Evolutionary conservation across 1,284 basidiomycete species (phyloP).

Genomic region (Fomitopsis betulina): DNA sequence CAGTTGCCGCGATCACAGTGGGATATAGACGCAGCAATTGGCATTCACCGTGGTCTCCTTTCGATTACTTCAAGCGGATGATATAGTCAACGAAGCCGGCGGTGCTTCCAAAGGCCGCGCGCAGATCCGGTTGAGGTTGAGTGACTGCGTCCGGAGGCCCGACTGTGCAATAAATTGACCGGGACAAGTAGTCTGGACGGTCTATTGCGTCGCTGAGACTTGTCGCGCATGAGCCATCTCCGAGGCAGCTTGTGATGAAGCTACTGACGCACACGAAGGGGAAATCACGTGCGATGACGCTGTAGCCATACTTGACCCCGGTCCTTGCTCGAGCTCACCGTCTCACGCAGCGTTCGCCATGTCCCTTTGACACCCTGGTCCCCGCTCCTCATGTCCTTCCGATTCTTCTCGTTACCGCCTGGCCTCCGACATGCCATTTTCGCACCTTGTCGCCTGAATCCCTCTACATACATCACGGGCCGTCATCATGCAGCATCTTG

Average conservation of each 20-base stretch:
- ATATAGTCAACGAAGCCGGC: too few species aligned
- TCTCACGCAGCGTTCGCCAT: slow-evolving; percentile 10
- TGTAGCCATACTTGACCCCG: background rate
- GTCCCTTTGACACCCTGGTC: slow-evolving; percentile 13
- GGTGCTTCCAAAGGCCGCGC: too few species aligned
- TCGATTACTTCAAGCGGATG: too few species aligned
- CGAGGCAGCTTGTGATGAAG: too few species aligned
- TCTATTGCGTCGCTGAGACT: too few species aligned
- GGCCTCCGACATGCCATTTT: slow-evolving; percentile 23
- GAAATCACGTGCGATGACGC: background rate
- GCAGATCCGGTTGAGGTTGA: too few species aligned
- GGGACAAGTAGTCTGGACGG: too few species aligned
- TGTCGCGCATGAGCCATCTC: too few species aligned
- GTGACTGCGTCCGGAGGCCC: too few species aligned
- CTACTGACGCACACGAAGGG: background rate
- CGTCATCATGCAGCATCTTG: slow-evolving; percentile 14
- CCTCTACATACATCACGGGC: background rate
- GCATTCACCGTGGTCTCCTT: too few species aligned
- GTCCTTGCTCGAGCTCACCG: slow-evolving; percentile 10
- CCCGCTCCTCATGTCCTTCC: slow-evolving; percentile 22
- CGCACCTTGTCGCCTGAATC: slow-evolving; percentile 9
- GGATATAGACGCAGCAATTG: too few species aligned
- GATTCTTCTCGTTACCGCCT: slow-evolving; percentile 20
- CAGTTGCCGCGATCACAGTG: background rate
- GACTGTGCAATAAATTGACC: too few species aligned